These are phyloP conservation scores for Abrus precatorius DNA, from an alignment of 306 rosid species.

Conservation along the genomic window DNA sequence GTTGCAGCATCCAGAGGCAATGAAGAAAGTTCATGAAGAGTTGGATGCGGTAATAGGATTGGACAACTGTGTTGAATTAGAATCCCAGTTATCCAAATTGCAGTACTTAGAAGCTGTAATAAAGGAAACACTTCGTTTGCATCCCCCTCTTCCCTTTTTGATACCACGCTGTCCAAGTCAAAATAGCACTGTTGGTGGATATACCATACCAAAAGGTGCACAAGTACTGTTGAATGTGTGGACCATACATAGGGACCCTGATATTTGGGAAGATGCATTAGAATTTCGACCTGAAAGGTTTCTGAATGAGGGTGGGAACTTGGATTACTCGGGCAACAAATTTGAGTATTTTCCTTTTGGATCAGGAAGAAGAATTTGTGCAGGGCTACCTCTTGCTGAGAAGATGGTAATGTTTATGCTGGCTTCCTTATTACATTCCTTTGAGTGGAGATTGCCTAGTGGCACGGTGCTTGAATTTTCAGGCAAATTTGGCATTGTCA, in stretches of 20 bases:
- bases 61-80: conserved; percentile 46
- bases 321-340: not conserved
- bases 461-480: not conserved
- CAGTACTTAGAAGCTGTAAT: conserved; percentile 35
- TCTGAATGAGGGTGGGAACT: not conserved
- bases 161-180: conserved; percentile 7
- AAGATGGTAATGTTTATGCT: not conserved
- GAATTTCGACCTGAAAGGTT: not conserved
- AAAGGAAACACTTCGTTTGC: too few relatives aligned
- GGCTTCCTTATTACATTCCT: not conserved
- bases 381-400: not conserved
- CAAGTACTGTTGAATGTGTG: too few relatives aligned
- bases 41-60: conserved; percentile 27
- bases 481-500: not conserved
- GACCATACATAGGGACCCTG: not conserved
- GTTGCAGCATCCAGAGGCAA: not conserved
- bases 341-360: conserved; percentile 1
- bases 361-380: not conserved
- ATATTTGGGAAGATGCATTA: too few relatives aligned
- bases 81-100: not conserved
- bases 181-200: conserved; percentile 41
- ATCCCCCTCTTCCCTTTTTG: too few relatives aligned
- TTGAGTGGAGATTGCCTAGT: not conserved
- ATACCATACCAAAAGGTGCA: too few relatives aligned
- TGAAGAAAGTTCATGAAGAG: not conserved